phyloP scores from a whole-genome alignment of 768 basidiomycete genomes.

The Lactarius hatsudake region DNA sequence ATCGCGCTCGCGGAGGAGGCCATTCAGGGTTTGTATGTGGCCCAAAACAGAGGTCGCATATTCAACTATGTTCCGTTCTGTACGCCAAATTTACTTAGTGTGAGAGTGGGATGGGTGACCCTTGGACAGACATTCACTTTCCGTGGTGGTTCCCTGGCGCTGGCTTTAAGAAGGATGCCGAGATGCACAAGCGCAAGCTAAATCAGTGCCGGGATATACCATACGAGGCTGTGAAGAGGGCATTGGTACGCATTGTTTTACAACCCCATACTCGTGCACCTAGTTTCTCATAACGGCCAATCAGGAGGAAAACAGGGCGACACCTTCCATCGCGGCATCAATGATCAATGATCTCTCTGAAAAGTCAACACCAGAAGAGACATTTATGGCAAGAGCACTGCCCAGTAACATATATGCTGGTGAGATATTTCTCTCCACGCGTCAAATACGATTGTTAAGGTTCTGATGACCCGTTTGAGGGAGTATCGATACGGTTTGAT shows the following conservation, averaged over 20 bases:
- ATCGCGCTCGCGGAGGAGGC: conserved; percentile 43
- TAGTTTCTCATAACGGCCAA: neutral
- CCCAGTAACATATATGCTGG: conserved; percentile 16
- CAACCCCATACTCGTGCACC: neutral
- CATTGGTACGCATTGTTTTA: conserved; percentile 24
- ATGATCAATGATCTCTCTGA: conserved; percentile 10
- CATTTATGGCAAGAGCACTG: conserved; percentile 12
- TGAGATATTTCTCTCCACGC: neutral
- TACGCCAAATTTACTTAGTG: conserved; percentile 22
- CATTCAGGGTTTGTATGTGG: conserved; percentile 34
- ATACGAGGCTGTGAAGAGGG: conserved; percentile 28
- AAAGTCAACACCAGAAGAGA: conserved; percentile 10
- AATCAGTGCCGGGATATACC: conserved; percentile 28
- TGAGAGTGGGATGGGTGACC: neutral
- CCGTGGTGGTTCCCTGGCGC: conserved; percentile 35
- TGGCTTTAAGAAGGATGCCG: conserved; percentile 29
- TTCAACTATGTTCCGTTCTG: conserved; percentile 42
- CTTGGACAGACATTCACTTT: conserved; percentile 28
- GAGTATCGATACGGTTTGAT: conserved; percentile 19
- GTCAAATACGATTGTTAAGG: neutral
- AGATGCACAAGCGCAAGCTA: conserved; percentile 22
- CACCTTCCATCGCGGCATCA: conserved; percentile 13
- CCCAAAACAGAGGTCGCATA: conserved; percentile 42
- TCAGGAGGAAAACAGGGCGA: conserved; percentile 10
- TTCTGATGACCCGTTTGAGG: neutral